These are phyloP conservation scores for Chlamydomonas schloesseri DNA, from an alignment of 139 green algal genomes.

Conservation along the genomic window DNA sequence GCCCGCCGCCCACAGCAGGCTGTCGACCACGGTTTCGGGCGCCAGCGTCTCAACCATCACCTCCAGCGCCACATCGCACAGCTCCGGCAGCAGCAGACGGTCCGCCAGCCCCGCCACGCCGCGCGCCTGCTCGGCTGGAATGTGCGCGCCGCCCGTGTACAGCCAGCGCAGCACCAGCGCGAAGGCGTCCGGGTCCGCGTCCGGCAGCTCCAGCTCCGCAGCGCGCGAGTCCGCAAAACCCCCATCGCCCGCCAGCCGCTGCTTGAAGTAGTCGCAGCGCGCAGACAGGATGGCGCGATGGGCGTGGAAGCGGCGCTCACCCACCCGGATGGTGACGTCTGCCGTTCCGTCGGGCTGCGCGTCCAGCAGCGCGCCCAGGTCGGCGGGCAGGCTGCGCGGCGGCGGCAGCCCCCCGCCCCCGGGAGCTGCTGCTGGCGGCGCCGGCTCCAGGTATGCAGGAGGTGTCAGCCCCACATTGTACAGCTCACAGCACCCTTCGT, in stretches of 20 bases:
- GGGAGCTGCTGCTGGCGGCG: no score
- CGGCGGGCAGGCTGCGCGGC: not conserved
- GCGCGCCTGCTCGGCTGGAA: no score
- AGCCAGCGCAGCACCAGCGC: not conserved
- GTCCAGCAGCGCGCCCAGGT: not conserved
- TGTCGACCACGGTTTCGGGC: not conserved
- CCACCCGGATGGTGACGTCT: not conserved
- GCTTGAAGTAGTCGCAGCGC: no score
- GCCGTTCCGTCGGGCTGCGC: not conserved
- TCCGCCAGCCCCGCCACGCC: no score
- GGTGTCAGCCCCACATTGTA: no score
- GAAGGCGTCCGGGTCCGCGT: not conserved
- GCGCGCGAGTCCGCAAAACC: not conserved
- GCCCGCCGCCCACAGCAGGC: no score
- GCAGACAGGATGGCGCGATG: not conserved
- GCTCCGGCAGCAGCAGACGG: no score
- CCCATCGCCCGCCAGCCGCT: not conserved
- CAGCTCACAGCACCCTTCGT: no score
- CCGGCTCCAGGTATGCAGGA: no score
- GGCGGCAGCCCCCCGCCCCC: no score
- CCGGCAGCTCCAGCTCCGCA: not conserved
- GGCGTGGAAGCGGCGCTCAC: not conserved
- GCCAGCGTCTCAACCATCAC: not conserved
- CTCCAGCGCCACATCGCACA: not conserved
- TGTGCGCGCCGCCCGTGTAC: no score